Conservation (phyloP, 2,329 filamentous ascomycete species). For the Arthrobotrys conoides region DNA sequence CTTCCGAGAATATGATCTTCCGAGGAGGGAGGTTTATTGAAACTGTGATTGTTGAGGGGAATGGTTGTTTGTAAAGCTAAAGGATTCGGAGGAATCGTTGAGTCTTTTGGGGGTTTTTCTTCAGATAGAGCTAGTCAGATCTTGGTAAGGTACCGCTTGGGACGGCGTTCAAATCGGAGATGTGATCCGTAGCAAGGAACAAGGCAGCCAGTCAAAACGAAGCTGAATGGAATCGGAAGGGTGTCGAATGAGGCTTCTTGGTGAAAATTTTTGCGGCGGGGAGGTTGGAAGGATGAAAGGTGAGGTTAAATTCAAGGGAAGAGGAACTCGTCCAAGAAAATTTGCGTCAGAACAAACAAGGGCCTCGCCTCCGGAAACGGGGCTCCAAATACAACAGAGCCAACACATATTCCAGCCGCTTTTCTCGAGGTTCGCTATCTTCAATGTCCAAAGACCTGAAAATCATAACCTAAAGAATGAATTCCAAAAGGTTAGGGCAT, state of each 20-base stretch:
- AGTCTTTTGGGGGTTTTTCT: constrained; percentile 27
- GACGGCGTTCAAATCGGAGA: constrained; percentile 59
- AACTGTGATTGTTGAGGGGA: constrained; percentile 41
- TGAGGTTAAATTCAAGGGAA: constrained; percentile 45
- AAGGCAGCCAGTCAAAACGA: constrained; percentile 18
- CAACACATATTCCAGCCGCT: no score
- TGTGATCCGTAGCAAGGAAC: constrained; percentile 21
- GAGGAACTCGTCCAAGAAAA: constrained; percentile 60
- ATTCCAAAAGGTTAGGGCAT: no score
- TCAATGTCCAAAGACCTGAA: no score
- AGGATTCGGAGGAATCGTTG: constrained; percentile 40
- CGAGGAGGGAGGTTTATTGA: constrained; percentile 20
- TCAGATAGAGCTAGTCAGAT: constrained; percentile 45
- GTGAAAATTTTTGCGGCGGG: constrained; percentile 49
- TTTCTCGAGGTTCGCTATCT: no score
- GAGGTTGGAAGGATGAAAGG: constrained; percentile 25
- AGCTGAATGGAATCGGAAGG: constrained; percentile 28
- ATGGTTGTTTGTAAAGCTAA: constrained; percentile 27
- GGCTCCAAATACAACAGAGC: constrained; percentile 27
- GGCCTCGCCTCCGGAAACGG: constrained; percentile 44
- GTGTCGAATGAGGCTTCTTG: constrained; percentile 30
- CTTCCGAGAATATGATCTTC: constrained; percentile 46
- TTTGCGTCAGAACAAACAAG: constrained; percentile 58
- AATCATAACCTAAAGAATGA: no score
- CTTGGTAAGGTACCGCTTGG: constrained; percentile 29